Percentiles rank a stretch among this genome's conserved stretches.
Conservation (phyloP, 805 yeast species). For the Metschnikowia baotianmanensis region DNA sequence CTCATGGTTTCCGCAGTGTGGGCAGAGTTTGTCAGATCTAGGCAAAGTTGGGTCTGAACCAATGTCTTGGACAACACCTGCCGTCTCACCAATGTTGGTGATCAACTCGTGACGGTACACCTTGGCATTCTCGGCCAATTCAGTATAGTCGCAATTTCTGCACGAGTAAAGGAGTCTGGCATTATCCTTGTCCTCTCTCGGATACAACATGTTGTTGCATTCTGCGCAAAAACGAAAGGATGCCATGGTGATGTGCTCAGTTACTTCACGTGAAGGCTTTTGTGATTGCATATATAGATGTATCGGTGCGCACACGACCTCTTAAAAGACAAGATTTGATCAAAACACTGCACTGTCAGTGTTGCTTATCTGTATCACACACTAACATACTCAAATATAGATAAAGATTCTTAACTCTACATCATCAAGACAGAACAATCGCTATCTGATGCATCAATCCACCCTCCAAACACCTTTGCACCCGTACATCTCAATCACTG, state of each 20-base stretch:
- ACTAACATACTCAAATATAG: too few relatives aligned
- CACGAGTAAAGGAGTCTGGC: slow-evolving; percentile 82
- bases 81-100: slow-evolving; percentile 90
- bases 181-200: slow-evolving; percentile 86
- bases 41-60: slow-evolving; percentile 98
- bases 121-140: slow-evolving; percentile 81
- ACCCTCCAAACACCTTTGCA: too few relatives aligned
- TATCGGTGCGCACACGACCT: slow-evolving; percentile 5
- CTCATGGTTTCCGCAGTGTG: slow-evolving; percentile 80
- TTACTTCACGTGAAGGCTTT: too few relatives aligned
- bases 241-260: slow-evolving; percentile 51
- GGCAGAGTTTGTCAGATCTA: slow-evolving; percentile 90
- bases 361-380: too few relatives aligned
- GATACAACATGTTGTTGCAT: slow-evolving; percentile 97
- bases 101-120: slow-evolving; percentile 92
- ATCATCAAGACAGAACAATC: too few relatives aligned
- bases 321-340: too few relatives aligned
- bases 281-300: not conserved
- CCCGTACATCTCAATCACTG: slow-evolving; percentile 17
- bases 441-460: too few relatives aligned
- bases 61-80: slow-evolving; percentile 94
- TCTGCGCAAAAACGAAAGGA: slow-evolving; percentile 95
- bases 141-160: slow-evolving; percentile 92
- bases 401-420: too few relatives aligned
- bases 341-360: too few relatives aligned